Base-by-base conservation (phyloP, 2,329 filamentous ascomycete species). In the Fusarium succisae region DNA sequence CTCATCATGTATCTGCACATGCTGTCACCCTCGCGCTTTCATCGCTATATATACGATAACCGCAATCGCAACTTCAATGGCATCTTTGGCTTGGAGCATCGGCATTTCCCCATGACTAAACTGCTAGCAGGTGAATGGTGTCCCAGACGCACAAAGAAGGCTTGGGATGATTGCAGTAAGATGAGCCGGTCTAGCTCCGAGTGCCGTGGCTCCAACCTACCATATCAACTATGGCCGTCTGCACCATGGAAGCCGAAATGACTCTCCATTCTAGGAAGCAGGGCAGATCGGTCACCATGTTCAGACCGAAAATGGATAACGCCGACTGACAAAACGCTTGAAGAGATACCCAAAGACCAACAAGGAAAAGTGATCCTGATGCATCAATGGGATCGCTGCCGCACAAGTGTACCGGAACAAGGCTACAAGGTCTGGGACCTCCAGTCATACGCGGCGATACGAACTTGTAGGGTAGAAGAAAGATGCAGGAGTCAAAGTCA, bases 1-100 rank as follows among this genome's bases (percentile, higher is more conserved):
- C 62, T 67, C 3, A 30, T 66, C 0, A 66, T 67, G 64, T 67
- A 66, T 15, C 32, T 67, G 5, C 64, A 67, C 18, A 66, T 67
- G 62, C 22, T 67, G 4, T 67, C 44, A 0, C 62, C 64, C 0
- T 28, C 38, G 4, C 32, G 51, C 1, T 66, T 59, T 10, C 51
- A 67, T 6, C 64, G 51, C 3, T 67, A 67, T 5, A 28, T 50
- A 6, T 51, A 67, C 20, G 62, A 67, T 35, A 59, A 66, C 3
- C 50, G 64, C 6, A 7, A 38, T 6, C 45, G 37, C 5, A 39
- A 15, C 6, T 26, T 66, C 1, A 38, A 9, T 7, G 50, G 61
- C 12, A 50, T 66, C 17, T 67, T 44, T 12, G 64, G 64, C 18
- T 12, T 67, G 1, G 51, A 50, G 12, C 51, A 66, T 51, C 51